Conservation (phyloP, 805 yeast species). For the Wickerhamomyces alni region DNA sequence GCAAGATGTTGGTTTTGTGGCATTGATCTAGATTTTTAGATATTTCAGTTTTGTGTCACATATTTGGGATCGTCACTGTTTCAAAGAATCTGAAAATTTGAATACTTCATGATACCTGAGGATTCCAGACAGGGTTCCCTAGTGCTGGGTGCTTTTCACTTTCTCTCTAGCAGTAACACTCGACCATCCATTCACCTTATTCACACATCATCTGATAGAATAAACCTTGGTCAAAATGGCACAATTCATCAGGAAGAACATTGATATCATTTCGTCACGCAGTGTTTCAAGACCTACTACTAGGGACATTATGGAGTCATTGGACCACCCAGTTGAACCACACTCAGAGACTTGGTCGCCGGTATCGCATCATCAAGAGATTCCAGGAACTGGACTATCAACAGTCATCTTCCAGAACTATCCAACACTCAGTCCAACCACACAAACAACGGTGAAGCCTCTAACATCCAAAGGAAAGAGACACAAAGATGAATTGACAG, state of each 20-base stretch:
- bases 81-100: no score
- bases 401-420: slow-evolving; percentile 4
- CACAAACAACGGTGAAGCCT: no score
- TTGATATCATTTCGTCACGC: slow-evolving; percentile 14
- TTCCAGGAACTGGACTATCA: background rate
- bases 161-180: no score
- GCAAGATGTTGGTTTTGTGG: no score
- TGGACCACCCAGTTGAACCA: background rate
- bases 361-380: background rate
- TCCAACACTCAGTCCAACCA: background rate
- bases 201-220: no score
- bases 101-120: no score
- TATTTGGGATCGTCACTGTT: no score
- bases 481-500: no score
- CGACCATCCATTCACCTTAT: background rate
- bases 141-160: no score
- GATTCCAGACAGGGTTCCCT: background rate
- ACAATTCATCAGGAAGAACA: slow-evolving; percentile 16
- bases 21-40: no score
- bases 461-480: background rate
- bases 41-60: no score
- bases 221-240: slow-evolving; percentile 13
- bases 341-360: background rate
- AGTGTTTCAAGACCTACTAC: slow-evolving; percentile 1
- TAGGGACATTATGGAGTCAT: background rate